These are phyloP conservation scores for Ogataea nitratoaversa DNA, from an alignment of 805 yeast genomes.

Conservation along the genomic window DNA sequence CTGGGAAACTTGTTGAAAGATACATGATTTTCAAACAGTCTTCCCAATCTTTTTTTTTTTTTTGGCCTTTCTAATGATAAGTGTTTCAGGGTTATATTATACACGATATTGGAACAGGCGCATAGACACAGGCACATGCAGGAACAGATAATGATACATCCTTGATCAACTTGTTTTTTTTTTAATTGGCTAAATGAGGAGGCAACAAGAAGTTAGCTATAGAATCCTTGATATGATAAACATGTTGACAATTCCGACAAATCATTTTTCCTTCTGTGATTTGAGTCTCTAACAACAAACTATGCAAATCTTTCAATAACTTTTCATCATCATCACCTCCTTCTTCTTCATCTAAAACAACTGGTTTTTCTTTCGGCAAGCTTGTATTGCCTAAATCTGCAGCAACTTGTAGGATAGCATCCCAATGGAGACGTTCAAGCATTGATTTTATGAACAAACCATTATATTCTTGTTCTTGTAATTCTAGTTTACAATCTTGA, in stretches of 20 bases:
- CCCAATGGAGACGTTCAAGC: constrained; percentile 84
- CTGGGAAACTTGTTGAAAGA: too few relatives aligned
- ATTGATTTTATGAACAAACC: constrained; percentile 75
- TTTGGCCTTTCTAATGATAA: too few relatives aligned
- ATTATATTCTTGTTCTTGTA: constrained; percentile 76
- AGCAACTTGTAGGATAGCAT: constrained; percentile 75
- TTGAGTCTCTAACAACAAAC: constrained; percentile 76
- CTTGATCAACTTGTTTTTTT: not conserved
- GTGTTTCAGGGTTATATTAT: too few relatives aligned
- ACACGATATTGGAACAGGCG: too few relatives aligned
- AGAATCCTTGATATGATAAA: constrained; percentile 85
- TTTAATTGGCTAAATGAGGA: constrained; percentile 70
- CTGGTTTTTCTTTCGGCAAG: constrained; percentile 61
- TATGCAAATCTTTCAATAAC: constrained; percentile 71
- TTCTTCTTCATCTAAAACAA: constrained; percentile 23
- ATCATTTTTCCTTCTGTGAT: constrained; percentile 86
- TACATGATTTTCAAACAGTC: too few relatives aligned
- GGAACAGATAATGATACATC: not conserved
- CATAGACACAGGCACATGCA: not conserved
- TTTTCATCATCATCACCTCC: constrained; percentile 40
- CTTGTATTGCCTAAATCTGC: constrained; percentile 63
- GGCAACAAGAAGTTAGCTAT: constrained; percentile 93
- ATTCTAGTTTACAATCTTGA: constrained; percentile 62
- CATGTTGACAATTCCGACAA: constrained; percentile 81
- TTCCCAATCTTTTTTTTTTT: too few relatives aligned